Evolutionary conservation across 352 stramenopile genomes (phyloP).

Genomic region (Phytophthora sp.): DNA sequence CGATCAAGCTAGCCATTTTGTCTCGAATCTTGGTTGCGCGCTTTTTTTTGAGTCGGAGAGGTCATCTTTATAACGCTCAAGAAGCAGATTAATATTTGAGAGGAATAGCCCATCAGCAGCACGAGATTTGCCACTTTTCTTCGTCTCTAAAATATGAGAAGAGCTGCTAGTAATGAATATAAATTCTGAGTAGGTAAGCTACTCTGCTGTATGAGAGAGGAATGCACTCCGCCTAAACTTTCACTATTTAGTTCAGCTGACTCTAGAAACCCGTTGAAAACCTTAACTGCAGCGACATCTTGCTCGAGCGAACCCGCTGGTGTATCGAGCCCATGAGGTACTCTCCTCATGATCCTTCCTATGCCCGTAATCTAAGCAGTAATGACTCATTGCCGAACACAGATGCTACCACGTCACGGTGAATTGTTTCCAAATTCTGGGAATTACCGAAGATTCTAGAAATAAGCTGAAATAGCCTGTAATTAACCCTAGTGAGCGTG

Average conservation of each 20-base stretch:
- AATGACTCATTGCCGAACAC: too few species aligned
- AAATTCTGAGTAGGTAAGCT: background rate
- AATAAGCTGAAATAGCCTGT: too few species aligned
- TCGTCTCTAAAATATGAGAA: slow-evolving; percentile 1
- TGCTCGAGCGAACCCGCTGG: too few species aligned
- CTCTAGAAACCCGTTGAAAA: slow-evolving; percentile 12
- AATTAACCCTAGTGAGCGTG: too few species aligned
- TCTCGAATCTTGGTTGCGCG: background rate
- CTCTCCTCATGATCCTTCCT: too few species aligned
- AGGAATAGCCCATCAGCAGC: background rate
- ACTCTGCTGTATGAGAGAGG: background rate
- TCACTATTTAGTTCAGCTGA: background rate
- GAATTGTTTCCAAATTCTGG: too few species aligned
- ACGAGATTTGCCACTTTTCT: slow-evolving; percentile 4
- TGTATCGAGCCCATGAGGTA: background rate
- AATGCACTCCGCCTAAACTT: slow-evolving; percentile 2
- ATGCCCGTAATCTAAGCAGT: too few species aligned
- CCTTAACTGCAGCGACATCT: background rate
- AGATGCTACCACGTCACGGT: too few species aligned
- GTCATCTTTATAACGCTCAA: background rate
- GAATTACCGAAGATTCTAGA: too few species aligned
- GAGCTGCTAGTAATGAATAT: slow-evolving; percentile 1
- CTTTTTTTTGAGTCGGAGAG: background rate
- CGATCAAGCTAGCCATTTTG: too few species aligned
- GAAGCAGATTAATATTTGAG: background rate